Conservation (phyloP, 1,139 yeast species). For the Scheffersomyces segobiensis region DNA sequence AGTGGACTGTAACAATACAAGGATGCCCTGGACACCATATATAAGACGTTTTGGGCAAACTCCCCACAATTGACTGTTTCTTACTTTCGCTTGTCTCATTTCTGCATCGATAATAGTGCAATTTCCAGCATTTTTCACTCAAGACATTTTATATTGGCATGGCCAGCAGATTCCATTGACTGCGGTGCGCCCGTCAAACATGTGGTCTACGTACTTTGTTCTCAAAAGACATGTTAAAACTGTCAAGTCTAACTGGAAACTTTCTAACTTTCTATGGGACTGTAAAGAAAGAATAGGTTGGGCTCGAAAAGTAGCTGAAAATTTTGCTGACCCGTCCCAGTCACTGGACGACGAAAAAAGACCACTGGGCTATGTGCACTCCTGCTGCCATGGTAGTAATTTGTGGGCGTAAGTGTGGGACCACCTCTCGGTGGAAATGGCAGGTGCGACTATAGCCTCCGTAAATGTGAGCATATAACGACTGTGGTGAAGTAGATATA, state of each 20-base stretch:
- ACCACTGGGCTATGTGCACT: slow-evolving; percentile 2
- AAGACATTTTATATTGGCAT: neutral
- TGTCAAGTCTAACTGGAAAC: slow-evolving; percentile 5
- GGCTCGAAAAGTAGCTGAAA: slow-evolving; percentile 12
- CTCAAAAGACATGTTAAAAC: slow-evolving; percentile 43
- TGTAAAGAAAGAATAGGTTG: neutral
- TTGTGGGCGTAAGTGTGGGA: slow-evolving; percentile 3
- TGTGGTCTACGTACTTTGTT: slow-evolving; percentile 45
- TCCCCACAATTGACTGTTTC: neutral
- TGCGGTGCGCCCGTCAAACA: neutral
- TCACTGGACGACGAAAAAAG: slow-evolving; percentile 8
- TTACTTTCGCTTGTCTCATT: neutral
- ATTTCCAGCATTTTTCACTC: neutral
- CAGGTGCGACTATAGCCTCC: neutral
- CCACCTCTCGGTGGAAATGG: neutral
- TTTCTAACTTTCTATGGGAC: slow-evolving; percentile 2
- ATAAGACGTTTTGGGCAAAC: neutral
- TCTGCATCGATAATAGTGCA: neutral
- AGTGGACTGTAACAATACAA: neutral
- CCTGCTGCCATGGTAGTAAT: neutral
- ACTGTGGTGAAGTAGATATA: neutral
- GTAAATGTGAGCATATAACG: neutral
- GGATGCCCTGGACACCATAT: neutral
- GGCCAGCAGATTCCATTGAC: neutral
- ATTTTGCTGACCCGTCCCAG: slow-evolving; percentile 21